A percentile compares a stretch with the other conserved stretches of the same genome.
Evolutionary conservation across 305 asterid species (phyloP).

Genomic region (Fraxinus angustifolia): DNA sequence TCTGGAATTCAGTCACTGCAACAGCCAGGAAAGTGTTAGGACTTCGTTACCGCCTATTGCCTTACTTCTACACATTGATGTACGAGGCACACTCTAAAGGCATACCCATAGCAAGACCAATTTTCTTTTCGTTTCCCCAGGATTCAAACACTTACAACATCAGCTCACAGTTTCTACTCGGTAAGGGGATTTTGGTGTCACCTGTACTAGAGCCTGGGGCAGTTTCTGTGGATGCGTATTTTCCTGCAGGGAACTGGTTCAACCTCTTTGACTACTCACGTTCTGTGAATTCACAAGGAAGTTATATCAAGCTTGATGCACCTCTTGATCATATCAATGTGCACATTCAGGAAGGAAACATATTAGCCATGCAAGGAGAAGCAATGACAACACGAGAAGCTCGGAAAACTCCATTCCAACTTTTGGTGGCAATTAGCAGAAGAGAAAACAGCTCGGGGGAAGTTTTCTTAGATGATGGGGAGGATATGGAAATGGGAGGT

Average conservation of each 20-base stretch:
- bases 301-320: constrained; percentile 48
- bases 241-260: constrained; percentile 83
- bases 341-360: constrained; percentile 57
- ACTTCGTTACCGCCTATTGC: constrained; percentile 65
- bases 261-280: constrained; percentile 59
- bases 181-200: constrained; percentile 66
- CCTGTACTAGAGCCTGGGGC: constrained; percentile 59
- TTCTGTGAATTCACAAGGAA: constrained; percentile 38
- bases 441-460: constrained; percentile 45
- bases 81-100: constrained; percentile 65
- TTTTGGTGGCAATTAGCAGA: constrained; percentile 43
- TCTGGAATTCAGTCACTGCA: constrained; percentile 82
- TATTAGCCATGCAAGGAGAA: constrained; percentile 66
- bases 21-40: constrained; percentile 66
- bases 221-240: constrained; percentile 54
- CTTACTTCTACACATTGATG: constrained; percentile 71
- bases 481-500: constrained; percentile 43
- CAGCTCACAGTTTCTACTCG: constrained; percentile 66
- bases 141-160: constrained; percentile 57
- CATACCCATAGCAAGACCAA: constrained; percentile 68
- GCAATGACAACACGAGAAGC: constrained; percentile 70
- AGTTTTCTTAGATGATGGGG: constrained; percentile 60
- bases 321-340: constrained; percentile 62
- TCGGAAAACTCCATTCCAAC: constrained; percentile 46
- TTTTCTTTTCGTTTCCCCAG: constrained; percentile 75